Conservation (phyloP, 1,284 basidiomycete species). For the Porodaedalea pini region DNA sequence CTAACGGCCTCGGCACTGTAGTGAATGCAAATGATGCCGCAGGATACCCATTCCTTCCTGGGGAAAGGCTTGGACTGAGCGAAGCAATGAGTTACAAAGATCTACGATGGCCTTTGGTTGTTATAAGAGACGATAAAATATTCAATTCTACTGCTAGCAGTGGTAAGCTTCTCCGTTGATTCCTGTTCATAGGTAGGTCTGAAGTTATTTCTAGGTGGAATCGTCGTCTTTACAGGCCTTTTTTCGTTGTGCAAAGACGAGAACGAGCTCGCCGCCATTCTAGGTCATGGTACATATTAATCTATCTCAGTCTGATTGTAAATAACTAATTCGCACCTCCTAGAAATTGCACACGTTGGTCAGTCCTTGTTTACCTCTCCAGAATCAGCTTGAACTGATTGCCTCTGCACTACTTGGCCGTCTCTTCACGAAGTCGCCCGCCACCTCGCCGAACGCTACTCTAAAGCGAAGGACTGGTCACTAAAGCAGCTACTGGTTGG, state of each 20-base stretch:
- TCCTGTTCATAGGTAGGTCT: not conserved
- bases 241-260: conserved; percentile 77
- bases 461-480: conserved; percentile 1
- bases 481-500: not conserved
- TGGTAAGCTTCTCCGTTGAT: conserved; percentile 39
- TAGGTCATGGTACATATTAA: conserved; percentile 82
- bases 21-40: conserved; percentile 24
- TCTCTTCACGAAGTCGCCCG: conserved; percentile 61
- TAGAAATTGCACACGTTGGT: conserved; percentile 87
- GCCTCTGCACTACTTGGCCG: conserved; percentile 39
- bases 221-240: conserved; percentile 90
- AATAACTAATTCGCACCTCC: not conserved
- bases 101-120: conserved; percentile 67
- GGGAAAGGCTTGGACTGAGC: too few species aligned
- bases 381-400: too few species aligned
- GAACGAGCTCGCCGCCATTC: conserved; percentile 80
- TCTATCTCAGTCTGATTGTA: not conserved
- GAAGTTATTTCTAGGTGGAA: conserved; percentile 44
- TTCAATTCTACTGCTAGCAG: conserved; percentile 83
- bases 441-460: conserved; percentile 12
- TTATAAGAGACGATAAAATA: conserved; percentile 71
- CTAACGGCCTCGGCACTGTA: conserved; percentile 66
- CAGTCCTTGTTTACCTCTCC: conserved; percentile 24
- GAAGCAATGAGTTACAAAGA: not conserved
- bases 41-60: conserved; percentile 7